Percentiles rank a stretch among this genome's conserved stretches.
phyloP scores from a whole-genome alignment of 2,329 filamentous ascomycete species.

The Nectriaceae sp. region DNA sequence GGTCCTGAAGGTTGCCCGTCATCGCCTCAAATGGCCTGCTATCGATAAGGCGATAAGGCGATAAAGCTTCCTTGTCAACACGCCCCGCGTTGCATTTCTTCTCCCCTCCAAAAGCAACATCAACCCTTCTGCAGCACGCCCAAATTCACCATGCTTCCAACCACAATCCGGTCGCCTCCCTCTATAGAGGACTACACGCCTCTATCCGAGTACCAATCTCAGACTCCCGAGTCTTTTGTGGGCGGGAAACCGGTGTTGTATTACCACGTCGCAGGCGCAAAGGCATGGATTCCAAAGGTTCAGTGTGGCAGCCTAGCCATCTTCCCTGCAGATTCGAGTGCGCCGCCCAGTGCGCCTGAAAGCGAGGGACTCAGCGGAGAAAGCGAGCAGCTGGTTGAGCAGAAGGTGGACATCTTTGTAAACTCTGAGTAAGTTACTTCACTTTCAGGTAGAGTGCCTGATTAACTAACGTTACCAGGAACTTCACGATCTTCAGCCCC shows the following conservation, averaged over 20 bases:
- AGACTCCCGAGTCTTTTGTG: conserved; percentile 73
- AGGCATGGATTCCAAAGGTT: conserved; percentile 57
- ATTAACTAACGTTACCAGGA: conserved; percentile 20
- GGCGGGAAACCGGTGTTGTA: conserved; percentile 72
- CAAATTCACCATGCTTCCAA: conserved; percentile 41
- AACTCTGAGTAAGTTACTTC: conserved; percentile 53
- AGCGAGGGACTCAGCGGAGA: conserved; percentile 29
- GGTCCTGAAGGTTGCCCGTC: background rate
- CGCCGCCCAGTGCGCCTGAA: conserved; percentile 28
- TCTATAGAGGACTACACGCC: conserved; percentile 60
- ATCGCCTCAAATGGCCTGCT: background rate
- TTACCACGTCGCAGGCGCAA: conserved; percentile 58
- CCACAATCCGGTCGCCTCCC: conserved; percentile 60
- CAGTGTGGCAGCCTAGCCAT: conserved; percentile 59
- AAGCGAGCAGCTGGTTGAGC: conserved; percentile 43
- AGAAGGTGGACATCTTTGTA: conserved; percentile 58
- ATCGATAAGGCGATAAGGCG: conserved; percentile 15
- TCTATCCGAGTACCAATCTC: conserved; percentile 68
- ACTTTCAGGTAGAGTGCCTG: background rate
- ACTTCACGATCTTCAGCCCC: conserved; percentile 64
- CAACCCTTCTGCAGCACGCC: conserved; percentile 17
- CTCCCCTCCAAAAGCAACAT: conserved; percentile 9
- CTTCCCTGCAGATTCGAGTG: conserved; percentile 44
- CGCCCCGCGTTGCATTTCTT: conserved; percentile 15
- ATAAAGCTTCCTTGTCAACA: conserved; percentile 20